These are phyloP conservation scores for Diutina pseudorugosa DNA, from an alignment of 1,139 yeast species.

Conservation along the genomic window DNA sequence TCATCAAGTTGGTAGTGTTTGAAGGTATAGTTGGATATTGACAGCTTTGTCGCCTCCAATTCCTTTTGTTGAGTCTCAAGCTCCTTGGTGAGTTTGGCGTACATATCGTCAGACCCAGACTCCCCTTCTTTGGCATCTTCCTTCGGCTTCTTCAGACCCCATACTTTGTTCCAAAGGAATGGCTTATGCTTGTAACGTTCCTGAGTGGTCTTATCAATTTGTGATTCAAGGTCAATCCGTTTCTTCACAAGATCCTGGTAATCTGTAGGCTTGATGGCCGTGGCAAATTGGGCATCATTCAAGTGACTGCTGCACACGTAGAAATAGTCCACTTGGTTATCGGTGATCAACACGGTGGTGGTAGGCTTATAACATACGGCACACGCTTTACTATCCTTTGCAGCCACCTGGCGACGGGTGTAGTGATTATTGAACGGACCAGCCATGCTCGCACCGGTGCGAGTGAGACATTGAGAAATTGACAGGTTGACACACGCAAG, in stretches of 20 bases:
- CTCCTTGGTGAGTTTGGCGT: slow-evolving; percentile 6
- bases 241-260: slow-evolving; percentile 31
- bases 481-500: too few species aligned
- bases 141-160: slow-evolving; percentile 7
- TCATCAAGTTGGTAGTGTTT: slow-evolving; percentile 38
- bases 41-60: slow-evolving; percentile 7
- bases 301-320: slow-evolving; percentile 59
- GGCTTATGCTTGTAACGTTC: slow-evolving; percentile 20
- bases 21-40: slow-evolving; percentile 19
- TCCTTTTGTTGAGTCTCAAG: slow-evolving; percentile 6
- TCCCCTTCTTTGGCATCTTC: slow-evolving; percentile 9
- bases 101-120: not conserved
- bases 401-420: slow-evolving; percentile 43
- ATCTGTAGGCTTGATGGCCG: slow-evolving; percentile 34
- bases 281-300: slow-evolving; percentile 49
- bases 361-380: slow-evolving; percentile 58
- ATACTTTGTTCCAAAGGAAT: slow-evolving; percentile 20
- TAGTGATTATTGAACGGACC: slow-evolving; percentile 42
- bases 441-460: not conserved
- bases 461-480: not conserved
- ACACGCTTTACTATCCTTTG: slow-evolving; percentile 46
- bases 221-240: slow-evolving; percentile 24
- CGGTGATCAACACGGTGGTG: slow-evolving; percentile 44
- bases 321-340: slow-evolving; percentile 45
- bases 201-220: slow-evolving; percentile 19